Conservation (phyloP, 2,329 filamentous ascomycete genomes). For the Akanthomyces lecanii region DNA sequence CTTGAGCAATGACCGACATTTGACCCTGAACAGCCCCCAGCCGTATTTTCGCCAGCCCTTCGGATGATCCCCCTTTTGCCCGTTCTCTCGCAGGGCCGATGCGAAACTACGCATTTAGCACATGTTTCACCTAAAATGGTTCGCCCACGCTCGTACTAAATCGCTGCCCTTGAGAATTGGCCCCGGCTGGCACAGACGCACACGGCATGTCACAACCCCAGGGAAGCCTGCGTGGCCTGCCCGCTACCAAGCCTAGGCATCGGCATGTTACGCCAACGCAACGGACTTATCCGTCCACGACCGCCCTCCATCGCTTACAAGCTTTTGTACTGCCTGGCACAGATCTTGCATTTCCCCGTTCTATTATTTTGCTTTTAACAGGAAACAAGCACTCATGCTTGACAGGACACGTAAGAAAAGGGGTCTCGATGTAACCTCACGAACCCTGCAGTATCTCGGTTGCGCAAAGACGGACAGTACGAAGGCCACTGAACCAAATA, state of each 20-base stretch:
- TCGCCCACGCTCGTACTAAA: neutral
- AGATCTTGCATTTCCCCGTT: constrained; percentile 10
- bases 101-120: constrained; percentile 8
- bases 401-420: neutral
- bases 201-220: neutral
- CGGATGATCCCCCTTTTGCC: neutral
- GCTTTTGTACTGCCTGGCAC: neutral
- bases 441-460: neutral
- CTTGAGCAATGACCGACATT: neutral
- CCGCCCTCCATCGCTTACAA: neutral
- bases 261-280: neutral
- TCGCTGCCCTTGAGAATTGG: neutral
- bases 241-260: neutral
- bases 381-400: neutral
- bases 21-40: neutral
- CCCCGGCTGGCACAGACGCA: neutral
- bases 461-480: neutral
- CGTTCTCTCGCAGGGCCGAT: neutral
- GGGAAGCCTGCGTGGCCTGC: too few species aligned
- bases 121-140: constrained; percentile 12
- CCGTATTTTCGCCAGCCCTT: neutral
- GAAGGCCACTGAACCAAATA: neutral
- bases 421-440: neutral
- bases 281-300: constrained; percentile 1
- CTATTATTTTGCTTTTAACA: neutral